Evolutionary conservation across 441 rosid species (phyloP).

Genomic region (Monsonia emarginata): DNA sequence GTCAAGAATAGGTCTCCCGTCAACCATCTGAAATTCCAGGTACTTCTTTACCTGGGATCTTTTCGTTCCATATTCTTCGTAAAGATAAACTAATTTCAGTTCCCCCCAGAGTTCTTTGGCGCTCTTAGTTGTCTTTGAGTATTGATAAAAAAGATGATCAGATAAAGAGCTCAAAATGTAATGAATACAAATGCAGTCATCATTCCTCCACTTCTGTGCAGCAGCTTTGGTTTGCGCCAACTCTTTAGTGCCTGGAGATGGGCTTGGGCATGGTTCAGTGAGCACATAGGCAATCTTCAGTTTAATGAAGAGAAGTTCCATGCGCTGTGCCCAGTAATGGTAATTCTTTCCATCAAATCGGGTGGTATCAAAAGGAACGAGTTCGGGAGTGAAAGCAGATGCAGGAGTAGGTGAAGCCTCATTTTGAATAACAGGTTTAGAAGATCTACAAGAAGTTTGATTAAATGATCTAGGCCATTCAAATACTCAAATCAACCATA

Average conservation of each 20-base stretch:
- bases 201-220: constrained; percentile 45
- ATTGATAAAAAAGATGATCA: constrained; percentile 51
- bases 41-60: constrained; percentile 62
- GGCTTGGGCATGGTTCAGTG: constrained; percentile 41
- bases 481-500: not conserved
- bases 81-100: constrained; percentile 51
- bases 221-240: constrained; percentile 29
- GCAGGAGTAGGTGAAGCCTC: constrained; percentile 26
- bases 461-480: not conserved
- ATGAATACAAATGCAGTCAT: constrained; percentile 52
- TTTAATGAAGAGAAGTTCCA: constrained; percentile 64
- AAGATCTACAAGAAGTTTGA: not conserved
- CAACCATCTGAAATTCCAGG: constrained; percentile 59
- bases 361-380: constrained; percentile 33
- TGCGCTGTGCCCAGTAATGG: constrained; percentile 42
- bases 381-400: constrained; percentile 19
- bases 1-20: constrained; percentile 43
- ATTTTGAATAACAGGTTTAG: constrained; percentile 20
- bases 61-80: constrained; percentile 50
- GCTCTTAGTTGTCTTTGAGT: constrained; percentile 35
- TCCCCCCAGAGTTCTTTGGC: constrained; percentile 79
- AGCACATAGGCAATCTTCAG: constrained; percentile 51
- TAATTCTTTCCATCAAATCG: constrained; percentile 77
- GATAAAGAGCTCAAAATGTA: constrained; percentile 56
- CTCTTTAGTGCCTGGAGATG: constrained; percentile 23